Base-by-base conservation (phyloP, 768 basidiomycete species). In the Symmetrospora coprosmae region DNA sequence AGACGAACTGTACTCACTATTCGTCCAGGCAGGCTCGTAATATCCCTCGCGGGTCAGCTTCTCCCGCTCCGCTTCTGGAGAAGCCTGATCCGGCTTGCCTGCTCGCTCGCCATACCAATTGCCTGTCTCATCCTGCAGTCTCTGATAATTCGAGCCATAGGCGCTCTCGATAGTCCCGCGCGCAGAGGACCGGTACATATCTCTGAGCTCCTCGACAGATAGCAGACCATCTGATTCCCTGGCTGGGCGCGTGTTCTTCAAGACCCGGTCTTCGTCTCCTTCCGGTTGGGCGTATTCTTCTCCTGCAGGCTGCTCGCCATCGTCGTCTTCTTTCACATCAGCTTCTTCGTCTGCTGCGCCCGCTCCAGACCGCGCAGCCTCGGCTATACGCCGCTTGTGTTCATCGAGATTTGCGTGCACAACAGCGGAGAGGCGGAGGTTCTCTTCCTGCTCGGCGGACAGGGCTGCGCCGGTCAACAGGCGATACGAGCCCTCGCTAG, bases 241-340 rank as follows among this genome's bases (percentile, higher is more conserved):
- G 4, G 61, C 60, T 30, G 58, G 43, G 16, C 61, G 35, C 14
- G 47, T 46, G 21, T 60, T 61, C 28, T 39, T 60, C n/a, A 63
- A 21, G 2, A 63, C 61, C 21, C 58, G 38, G 33, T 63, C 59
- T 27, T 58, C 55, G 31, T 58, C 55, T 23, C 55, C 55, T 47
- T 58, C 55, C 3, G 55, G 55, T 35, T 58, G 55, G 14, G 55
- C 55, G 30, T 58, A 58, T 21, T 40, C 43, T 35, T 58, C 55
- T 8, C 55, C 55, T 23, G 55, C 50, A 7, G 61, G 33, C 16
- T 17, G 39, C 31, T 45, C 62, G 2, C 37, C 45, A 14, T 62
- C 41, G 17, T 63, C 60, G 2, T 61, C 61, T 25, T 63, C 55
- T 43, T 62, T 55, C 27, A 39, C 59, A 31, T 63, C 61, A 16